A percentile compares a stretch with the other conserved stretches of the same genome.
Evolutionary conservation across 2,329 filamentous ascomycete genomes (phyloP).

Genomic region (Colletotrichum zoysiae): DNA sequence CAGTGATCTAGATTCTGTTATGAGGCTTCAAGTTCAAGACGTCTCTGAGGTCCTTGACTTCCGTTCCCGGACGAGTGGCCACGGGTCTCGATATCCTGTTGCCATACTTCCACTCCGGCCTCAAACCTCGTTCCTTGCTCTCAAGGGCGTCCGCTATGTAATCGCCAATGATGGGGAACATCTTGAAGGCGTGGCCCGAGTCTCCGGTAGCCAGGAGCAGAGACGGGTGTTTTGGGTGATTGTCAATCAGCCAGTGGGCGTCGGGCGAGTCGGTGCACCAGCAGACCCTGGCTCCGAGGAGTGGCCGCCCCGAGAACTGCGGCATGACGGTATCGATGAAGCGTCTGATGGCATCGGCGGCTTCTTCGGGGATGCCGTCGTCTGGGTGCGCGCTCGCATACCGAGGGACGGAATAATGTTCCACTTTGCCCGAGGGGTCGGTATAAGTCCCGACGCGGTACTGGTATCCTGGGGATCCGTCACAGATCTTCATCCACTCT

Average conservation of each 20-base stretch:
- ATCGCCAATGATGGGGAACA: slow-evolving; percentile 46
- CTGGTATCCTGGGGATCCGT: slow-evolving; percentile 42
- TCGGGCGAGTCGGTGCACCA: slow-evolving; percentile 53
- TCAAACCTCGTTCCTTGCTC: slow-evolving; percentile 39
- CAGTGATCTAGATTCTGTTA: neutral
- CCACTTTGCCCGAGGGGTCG: slow-evolving; percentile 31
- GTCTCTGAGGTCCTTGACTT: slow-evolving; percentile 45
- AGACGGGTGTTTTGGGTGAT: slow-evolving; percentile 40
- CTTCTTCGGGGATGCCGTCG: slow-evolving; percentile 41
- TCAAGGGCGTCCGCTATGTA: slow-evolving; percentile 45
- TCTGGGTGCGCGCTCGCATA: slow-evolving; percentile 38
- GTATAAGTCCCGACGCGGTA: slow-evolving; percentile 31
- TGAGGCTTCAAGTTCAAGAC: slow-evolving; percentile 26
- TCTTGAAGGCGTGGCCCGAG: slow-evolving; percentile 48
- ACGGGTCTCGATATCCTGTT: slow-evolving; percentile 39
- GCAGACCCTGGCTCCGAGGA: slow-evolving; percentile 45
- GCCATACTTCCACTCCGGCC: slow-evolving; percentile 43
- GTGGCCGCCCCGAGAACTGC: slow-evolving; percentile 45
- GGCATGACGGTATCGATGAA: slow-evolving; percentile 44
- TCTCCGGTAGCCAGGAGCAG: slow-evolving; percentile 45
- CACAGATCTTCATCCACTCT: slow-evolving; percentile 43
- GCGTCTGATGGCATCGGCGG: slow-evolving; percentile 25
- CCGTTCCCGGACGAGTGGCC: slow-evolving; percentile 41
- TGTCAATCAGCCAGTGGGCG: slow-evolving; percentile 51
- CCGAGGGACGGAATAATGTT: slow-evolving; percentile 38